A percentile compares a stretch with the other conserved stretches of the same genome.
Evolutionary conservation across 495 filamentous ascomycete genomes (phyloP).

Genomic region (Hyphodiscus hymeniophilus): DNA sequence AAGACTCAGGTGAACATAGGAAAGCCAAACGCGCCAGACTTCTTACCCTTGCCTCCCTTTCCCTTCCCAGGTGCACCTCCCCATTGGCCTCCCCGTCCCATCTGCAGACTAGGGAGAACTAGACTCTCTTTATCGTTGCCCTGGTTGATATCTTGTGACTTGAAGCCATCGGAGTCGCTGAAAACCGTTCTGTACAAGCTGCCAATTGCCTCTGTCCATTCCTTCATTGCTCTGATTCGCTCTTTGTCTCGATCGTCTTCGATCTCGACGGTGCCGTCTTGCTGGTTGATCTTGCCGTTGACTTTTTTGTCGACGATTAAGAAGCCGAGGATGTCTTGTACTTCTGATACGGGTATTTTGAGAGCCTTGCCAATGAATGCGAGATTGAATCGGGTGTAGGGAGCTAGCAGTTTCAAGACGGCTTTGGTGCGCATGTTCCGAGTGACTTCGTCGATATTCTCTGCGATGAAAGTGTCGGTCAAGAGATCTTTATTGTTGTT

Average conservation of each 20-base stretch:
- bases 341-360: conserved; percentile 74
- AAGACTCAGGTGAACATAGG: no score
- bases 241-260: conserved; percentile 66
- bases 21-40: neutral
- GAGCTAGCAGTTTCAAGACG: conserved; percentile 85
- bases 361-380: conserved; percentile 79
- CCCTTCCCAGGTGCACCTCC: conserved; percentile 11
- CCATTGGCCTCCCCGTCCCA: neutral
- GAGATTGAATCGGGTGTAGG: conserved; percentile 87
- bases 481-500: conserved; percentile 84
- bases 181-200: conserved; percentile 57
- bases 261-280: conserved; percentile 73
- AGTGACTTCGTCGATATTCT: conserved; percentile 98
- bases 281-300: conserved; percentile 82
- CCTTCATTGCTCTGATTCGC: conserved; percentile 61
- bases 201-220: conserved; percentile 62
- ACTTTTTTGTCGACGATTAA: conserved; percentile 85
- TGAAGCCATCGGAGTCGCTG: conserved; percentile 68
- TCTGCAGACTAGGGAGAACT: neutral
- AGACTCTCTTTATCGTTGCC: conserved; percentile 29
- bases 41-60: neutral
- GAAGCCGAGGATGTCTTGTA: conserved; percentile 87
- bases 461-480: conserved; percentile 90
- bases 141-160: conserved; percentile 18
- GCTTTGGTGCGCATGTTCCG: conserved; percentile 97